These are phyloP conservation scores for Quercus lobata DNA, from an alignment of 331 rosid genomes.

Conservation along the genomic window DNA sequence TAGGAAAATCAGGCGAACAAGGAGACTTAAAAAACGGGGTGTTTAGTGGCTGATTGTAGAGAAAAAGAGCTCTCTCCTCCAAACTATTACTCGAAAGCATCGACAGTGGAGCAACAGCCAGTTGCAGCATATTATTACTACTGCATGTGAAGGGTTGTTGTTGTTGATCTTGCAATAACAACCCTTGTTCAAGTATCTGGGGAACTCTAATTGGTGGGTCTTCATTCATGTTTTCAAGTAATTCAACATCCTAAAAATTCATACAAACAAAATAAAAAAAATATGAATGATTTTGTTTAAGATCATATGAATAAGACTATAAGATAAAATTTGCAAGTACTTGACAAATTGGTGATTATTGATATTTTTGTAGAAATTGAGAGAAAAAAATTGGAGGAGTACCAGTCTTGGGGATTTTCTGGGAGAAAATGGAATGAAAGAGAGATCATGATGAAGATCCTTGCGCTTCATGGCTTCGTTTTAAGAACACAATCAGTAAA, in stretches of 20 bases:
- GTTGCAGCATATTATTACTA: neutral
- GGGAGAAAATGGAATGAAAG: neutral
- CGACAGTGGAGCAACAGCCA: neutral
- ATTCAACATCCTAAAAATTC: conserved; percentile 27
- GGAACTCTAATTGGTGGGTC: neutral
- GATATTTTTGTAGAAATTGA: neutral
- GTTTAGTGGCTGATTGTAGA: conserved; percentile 18
- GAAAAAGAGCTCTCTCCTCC: conserved; percentile 38
- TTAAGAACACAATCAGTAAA: no score
- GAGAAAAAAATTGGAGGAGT: neutral
- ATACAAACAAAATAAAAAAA: neutral
- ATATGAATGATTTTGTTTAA: neutral
- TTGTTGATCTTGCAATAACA: neutral
- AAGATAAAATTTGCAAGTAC: neutral
- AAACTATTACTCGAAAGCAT: neutral
- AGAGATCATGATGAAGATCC: conserved; percentile 3
- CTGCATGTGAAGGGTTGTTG: neutral
- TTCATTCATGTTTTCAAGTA: conserved; percentile 7
- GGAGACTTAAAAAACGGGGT: conserved; percentile 23
- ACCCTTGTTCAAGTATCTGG: neutral
- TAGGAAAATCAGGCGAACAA: conserved; percentile 22
- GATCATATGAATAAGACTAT: neutral
- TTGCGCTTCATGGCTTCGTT: conserved; percentile 33
- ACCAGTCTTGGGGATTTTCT: conserved; percentile 42
- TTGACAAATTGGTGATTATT: neutral